A percentile compares a stretch with the other conserved stretches of the same genome.
Evolutionary conservation across 768 basidiomycete species (phyloP).

Genomic region (Dacryopinax primogenitus): DNA sequence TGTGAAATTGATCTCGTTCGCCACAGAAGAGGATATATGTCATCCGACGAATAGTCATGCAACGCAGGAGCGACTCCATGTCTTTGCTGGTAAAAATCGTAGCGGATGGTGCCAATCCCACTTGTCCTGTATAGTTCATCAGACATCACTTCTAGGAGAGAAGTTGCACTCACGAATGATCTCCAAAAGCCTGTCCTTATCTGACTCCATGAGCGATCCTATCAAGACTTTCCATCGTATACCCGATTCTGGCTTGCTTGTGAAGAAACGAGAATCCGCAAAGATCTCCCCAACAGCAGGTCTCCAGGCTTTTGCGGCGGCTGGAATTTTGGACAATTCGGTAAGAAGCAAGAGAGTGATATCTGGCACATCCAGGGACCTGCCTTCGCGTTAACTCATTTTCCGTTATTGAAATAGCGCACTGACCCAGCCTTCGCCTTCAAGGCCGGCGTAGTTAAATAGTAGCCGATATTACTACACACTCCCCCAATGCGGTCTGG

Average conservation of each 20-base stretch:
- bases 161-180: slow-evolving; percentile 50
- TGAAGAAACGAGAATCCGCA: slow-evolving; percentile 79
- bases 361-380: slow-evolving; percentile 58
- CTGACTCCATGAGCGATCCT: slow-evolving; percentile 66
- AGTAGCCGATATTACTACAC: slow-evolving; percentile 73
- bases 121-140: slow-evolving; percentile 18
- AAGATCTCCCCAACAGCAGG: slow-evolving; percentile 65
- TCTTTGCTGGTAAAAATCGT: slow-evolving; percentile 96
- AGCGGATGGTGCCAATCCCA: slow-evolving; percentile 74
- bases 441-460: slow-evolving; percentile 67
- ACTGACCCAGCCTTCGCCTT: slow-evolving; percentile 60
- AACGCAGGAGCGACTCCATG: slow-evolving; percentile 79
- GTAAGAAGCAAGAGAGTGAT: slow-evolving; percentile 52
- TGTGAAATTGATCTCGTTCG: slow-evolving; percentile 83
- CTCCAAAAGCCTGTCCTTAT: slow-evolving; percentile 76
- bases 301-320: slow-evolving; percentile 75
- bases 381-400: slow-evolving; percentile 23
- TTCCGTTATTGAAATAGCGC: neutral
- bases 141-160: neutral
- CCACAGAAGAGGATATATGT: slow-evolving; percentile 77
- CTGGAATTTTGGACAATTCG: slow-evolving; percentile 67
- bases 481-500: slow-evolving; percentile 67
- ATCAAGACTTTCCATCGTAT: slow-evolving; percentile 64
- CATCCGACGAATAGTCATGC: slow-evolving; percentile 72
- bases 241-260: slow-evolving; percentile 44